These are phyloP conservation scores for Schwanniomyces etchellsii DNA, from an alignment of 1,139 yeast species.

Conservation along the genomic window DNA sequence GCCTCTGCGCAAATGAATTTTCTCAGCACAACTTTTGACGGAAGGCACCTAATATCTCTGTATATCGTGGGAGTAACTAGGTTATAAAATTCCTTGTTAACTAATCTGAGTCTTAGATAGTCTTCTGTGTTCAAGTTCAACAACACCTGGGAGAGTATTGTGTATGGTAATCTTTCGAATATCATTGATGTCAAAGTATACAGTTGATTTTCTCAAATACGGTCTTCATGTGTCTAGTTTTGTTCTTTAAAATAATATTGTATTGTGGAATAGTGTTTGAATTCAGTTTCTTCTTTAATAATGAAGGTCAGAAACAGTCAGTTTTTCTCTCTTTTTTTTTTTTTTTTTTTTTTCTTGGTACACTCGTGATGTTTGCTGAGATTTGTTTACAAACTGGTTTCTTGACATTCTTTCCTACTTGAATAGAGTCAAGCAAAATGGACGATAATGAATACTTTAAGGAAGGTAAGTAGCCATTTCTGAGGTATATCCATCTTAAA, in stretches of 20 bases:
- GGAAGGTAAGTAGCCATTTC: slow-evolving; percentile 16
- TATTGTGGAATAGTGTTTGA: too few relatives aligned
- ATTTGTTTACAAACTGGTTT: too few relatives aligned
- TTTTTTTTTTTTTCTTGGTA: too few relatives aligned
- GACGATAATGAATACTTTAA: slow-evolving; percentile 17
- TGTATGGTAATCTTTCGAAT: background rate
- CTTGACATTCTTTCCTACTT: too few relatives aligned
- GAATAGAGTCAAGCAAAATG: too few relatives aligned
- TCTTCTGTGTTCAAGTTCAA: background rate
- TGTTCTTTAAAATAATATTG: background rate
- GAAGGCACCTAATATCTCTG: background rate
- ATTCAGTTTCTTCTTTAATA: too few relatives aligned
- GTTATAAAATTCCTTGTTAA: background rate
- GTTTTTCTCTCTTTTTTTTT: too few relatives aligned
- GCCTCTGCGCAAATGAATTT: too few relatives aligned
- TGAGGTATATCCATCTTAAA: background rate
- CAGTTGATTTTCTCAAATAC: background rate
- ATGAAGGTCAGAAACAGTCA: too few relatives aligned
- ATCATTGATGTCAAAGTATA: slow-evolving; percentile 2
- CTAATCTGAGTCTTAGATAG: background rate
- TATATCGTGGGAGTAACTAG: background rate
- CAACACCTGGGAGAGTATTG: background rate
- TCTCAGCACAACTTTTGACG: background rate
- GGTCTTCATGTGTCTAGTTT: background rate
- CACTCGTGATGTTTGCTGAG: too few relatives aligned